Conservation (phyloP, 1,284 basidiomycete genomes). For the Ustilago xerochloae region DNA sequence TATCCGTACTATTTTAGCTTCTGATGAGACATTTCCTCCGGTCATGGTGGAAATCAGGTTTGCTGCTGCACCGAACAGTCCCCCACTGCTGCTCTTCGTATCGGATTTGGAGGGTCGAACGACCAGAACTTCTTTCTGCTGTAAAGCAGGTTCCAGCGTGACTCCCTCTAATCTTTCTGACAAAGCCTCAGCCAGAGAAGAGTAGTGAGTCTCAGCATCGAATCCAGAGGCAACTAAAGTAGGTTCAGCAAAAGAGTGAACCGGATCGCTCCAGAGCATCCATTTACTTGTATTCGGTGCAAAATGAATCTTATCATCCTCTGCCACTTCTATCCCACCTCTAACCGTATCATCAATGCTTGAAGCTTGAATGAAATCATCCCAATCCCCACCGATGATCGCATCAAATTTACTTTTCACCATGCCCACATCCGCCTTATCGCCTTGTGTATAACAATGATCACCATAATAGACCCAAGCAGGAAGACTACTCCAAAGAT, state of each 20-base stretch:
- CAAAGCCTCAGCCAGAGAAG: slow-evolving; percentile 14
- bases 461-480: slow-evolving; percentile 67
- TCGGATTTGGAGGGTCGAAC: neutral
- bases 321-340: slow-evolving; percentile 23
- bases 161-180: slow-evolving; percentile 34
- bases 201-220: slow-evolving; percentile 50
- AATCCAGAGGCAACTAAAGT: slow-evolving; percentile 43
- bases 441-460: slow-evolving; percentile 58
- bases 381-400: slow-evolving; percentile 66
- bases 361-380: slow-evolving; percentile 68
- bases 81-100: neutral
- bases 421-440: slow-evolving; percentile 55
- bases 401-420: slow-evolving; percentile 58
- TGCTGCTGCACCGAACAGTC: slow-evolving; percentile 17
- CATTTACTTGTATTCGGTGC: slow-evolving; percentile 69
- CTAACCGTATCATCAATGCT: slow-evolving; percentile 61
- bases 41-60: slow-evolving; percentile 11
- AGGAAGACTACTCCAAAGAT: slow-evolving; percentile 52
- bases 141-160: slow-evolving; percentile 14
- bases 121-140: slow-evolving; percentile 12
- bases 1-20: slow-evolving; percentile 19
- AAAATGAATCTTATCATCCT: slow-evolving; percentile 62
- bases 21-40: neutral
- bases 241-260: slow-evolving; percentile 52
- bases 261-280: slow-evolving; percentile 67